Evolutionary conservation across 371 early-diverging fungal genomes (phyloP), one percentile per base, ranked within the genome.

Genomic region (Rhizopus stolonifer): DNA sequence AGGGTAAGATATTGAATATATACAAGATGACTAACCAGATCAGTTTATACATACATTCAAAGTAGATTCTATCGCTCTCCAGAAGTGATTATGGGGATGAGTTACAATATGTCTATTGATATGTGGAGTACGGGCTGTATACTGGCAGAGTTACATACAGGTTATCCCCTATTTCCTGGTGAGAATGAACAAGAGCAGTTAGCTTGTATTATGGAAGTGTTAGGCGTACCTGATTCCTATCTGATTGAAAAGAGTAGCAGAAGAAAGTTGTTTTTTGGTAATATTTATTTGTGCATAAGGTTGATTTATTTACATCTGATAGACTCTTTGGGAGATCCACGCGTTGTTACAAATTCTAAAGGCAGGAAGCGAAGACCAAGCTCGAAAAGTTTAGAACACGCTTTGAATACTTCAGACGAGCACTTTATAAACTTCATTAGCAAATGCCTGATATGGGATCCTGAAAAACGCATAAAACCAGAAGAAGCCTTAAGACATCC

Each of bases 51-150:
- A 2, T 98, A 97, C 70, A 95, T 97, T 46, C 98, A 98, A 76
- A 85, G 86, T 57, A 86, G 98, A 36, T 99, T 95, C 76, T 99
- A 98, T 68, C 86, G 99, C 21, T 90, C 93, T n/a, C 97, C 98
- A 8, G 98, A 98, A 67, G 96, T 99, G n/a, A 93, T 99, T 29
- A 64, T 97, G 31, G 96, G 94, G 3, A 18, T 60, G 10, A 46
- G 48, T 0, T 99, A 99, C 67, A 84, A 79, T 52, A 89, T 80
- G 60, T 83, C 92, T 6, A 93, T 99, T 58, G 99, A 99, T 70
- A 94, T 99, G 85, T 99, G 99, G 99, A 89, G 90, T 50, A 69
- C 98, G n/a, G 99, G 99, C 0, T 99, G 99, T 72, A 98, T 99
- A 31, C 76, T 97, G 5, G 93, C 90, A 23, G 99, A 99, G 61